Conservation (phyloP, 1,139 yeast genomes). For the Taphrina flavorubra region DNA sequence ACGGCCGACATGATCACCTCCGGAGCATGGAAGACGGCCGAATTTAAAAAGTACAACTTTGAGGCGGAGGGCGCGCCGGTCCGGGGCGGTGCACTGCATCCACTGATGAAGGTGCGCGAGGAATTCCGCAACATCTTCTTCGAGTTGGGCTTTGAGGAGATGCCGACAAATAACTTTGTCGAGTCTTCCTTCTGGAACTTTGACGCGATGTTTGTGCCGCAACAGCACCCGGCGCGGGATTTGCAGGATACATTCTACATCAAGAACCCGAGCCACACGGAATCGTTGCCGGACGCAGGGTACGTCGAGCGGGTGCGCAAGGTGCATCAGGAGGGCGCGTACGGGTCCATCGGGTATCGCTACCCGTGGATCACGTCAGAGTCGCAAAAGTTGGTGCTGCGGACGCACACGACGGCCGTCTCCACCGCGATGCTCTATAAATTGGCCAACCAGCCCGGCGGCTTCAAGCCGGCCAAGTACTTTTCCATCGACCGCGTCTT, state of each 20-base stretch:
- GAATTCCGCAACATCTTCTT: slow-evolving; percentile 98
- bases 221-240: slow-evolving; percentile 99
- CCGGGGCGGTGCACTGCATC: slow-evolving; percentile 91
- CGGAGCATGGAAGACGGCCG: slow-evolving; percentile 80
- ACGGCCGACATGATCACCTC: slow-evolving; percentile 83
- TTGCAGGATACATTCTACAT: slow-evolving; percentile 96
- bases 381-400: slow-evolving; percentile 84
- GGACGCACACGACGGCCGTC: slow-evolving; percentile 97
- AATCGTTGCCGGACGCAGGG: slow-evolving; percentile 72
- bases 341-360: slow-evolving; percentile 95
- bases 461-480: slow-evolving; percentile 74
- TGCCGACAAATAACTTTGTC: slow-evolving; percentile 98
- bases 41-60: slow-evolving; percentile 95
- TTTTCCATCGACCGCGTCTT: slow-evolving; percentile 98
- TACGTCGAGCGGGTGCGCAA: slow-evolving; percentile 78
- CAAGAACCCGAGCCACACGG: slow-evolving; percentile 85
- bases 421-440: slow-evolving; percentile 86
- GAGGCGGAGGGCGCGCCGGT: slow-evolving; percentile 91
- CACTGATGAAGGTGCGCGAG: slow-evolving; percentile 92
- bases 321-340: slow-evolving; percentile 89
- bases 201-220: slow-evolving; percentile 94
- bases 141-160: slow-evolving; percentile 96
- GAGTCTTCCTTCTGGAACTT: slow-evolving; percentile 99
- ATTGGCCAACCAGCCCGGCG: slow-evolving; percentile 77
- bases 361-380: slow-evolving; percentile 96